Base-by-base conservation (phyloP, 768 basidiomycete genomes). In the Kwoniella dejecticola region DNA sequence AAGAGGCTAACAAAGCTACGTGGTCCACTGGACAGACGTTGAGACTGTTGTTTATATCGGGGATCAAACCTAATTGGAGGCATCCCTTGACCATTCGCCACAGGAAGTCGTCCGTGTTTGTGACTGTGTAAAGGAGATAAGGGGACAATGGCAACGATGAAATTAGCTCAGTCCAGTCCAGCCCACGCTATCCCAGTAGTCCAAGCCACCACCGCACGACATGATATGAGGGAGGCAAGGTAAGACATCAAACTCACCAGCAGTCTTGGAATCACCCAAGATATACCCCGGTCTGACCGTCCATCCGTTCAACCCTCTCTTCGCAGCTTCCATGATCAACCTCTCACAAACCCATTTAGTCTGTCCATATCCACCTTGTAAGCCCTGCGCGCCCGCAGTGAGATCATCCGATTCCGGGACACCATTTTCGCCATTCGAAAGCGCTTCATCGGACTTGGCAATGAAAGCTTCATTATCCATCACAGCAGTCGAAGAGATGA, bases 81-180 rank as follows among this genome's bases (percentile, higher is more conserved):
- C 93, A 97, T n/a, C 96, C 96, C 79, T 98, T 98, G 75, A 96
- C 90, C 79, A 99, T 82, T 2, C 96, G 86, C 95, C 95, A 98
- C 57, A 99, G 86, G 80, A 99, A 99, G 77, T 99, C 96, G 70
- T 99, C 95, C 31, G 96, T 98, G 80, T 99, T 99, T 12, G 95
- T 97, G 3, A 97, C 94, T 91, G 66, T 17, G 55, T 29, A 31
- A 21, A 38, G 36, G 17, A 38, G 36, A 33, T 23, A 17, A 46
- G 19, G 17, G 21, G 21, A 24, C 19, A 46, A 29, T 50, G 15
- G 29, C 11, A 8, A 46, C 13, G 29, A 48, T 26, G 24, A 11
- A 26, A 26, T 27, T 5, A 13, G 15, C 4, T 52, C 19, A 42
- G 33, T n/a, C n/a, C n/a, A n/a, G n/a, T n/a, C n/a, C n/a, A n/a